Conservation (phyloP, 192 early-diverging fungal species). For the Coemansia sp. region DNA sequence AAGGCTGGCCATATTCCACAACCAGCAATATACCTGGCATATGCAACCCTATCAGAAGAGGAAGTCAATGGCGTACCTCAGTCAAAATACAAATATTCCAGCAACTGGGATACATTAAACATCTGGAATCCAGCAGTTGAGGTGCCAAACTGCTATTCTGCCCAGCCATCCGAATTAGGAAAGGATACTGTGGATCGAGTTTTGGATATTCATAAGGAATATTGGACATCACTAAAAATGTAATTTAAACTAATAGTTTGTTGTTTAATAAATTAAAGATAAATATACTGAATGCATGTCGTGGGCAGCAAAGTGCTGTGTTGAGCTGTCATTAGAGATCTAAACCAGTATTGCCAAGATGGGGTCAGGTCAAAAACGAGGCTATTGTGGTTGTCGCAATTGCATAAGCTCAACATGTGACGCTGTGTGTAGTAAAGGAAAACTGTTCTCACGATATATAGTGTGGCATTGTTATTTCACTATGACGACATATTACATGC, state of each 20-base stretch:
- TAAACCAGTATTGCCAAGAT: no score
- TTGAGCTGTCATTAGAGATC: no score
- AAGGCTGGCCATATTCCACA: slow-evolving; percentile 25
- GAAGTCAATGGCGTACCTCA: slow-evolving; percentile 35
- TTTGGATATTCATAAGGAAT: slow-evolving; percentile 15
- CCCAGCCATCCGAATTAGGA: slow-evolving; percentile 26
- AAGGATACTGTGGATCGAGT: slow-evolving; percentile 32
- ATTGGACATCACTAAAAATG: slow-evolving; percentile 14
- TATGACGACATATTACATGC: no score
- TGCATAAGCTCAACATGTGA: no score
- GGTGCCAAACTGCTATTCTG: slow-evolving; percentile 18
- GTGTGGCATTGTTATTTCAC: no score
- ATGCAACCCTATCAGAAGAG: slow-evolving; percentile 34
- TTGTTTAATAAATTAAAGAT: background rate
- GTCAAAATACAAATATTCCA: slow-evolving; percentile 2
- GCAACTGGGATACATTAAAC: slow-evolving; percentile 15
- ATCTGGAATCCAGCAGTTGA: slow-evolving; percentile 31
- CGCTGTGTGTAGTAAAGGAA: no score
- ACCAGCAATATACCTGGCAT: slow-evolving; percentile 25
- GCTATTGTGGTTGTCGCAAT: no score
- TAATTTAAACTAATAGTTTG: background rate
- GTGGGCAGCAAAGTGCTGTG: no score
- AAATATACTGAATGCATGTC: no score
- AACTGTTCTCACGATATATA: no score
- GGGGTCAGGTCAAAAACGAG: no score